Conservation (phyloP, 75 land plant species). For the Cunninghamia lanceolata region DNA sequence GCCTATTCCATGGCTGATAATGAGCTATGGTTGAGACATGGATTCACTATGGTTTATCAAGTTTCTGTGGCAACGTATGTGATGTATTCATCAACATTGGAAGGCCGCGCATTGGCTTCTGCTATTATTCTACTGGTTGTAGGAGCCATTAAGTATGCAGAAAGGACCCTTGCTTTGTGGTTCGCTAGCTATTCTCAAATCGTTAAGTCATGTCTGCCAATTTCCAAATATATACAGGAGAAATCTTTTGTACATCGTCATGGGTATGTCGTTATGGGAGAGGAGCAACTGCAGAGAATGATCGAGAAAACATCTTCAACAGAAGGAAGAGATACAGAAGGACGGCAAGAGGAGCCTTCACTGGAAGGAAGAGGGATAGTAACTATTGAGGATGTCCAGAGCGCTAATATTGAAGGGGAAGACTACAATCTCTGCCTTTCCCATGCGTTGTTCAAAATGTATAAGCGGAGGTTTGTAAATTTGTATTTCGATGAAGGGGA, state of each 20-base stretch:
- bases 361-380: not conserved
- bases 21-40: constrained; percentile 32
- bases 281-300: not conserved
- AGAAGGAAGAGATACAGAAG: too few species aligned
- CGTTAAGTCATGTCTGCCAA: not conserved
- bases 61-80: constrained; percentile 9
- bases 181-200: not conserved
- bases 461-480: not conserved
- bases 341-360: too few species aligned
- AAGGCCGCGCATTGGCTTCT: not conserved
- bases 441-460: not conserved
- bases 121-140: not conserved
- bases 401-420: too few species aligned
- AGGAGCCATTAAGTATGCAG: constrained; percentile 9
- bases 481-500: not conserved
- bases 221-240: constrained; percentile 1
- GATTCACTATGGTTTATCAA: constrained; percentile 17
- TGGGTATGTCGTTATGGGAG: not conserved
- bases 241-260: too few species aligned
- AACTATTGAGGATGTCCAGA: not conserved
- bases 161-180: not conserved
- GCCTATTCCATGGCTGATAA: constrained; percentile 26
- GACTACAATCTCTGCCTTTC: not conserved
- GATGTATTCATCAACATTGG: not conserved
- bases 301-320: not conserved